Base-by-base conservation (phyloP, 2,329 filamentous ascomycete species). In the Clathrospora elynae region DNA sequence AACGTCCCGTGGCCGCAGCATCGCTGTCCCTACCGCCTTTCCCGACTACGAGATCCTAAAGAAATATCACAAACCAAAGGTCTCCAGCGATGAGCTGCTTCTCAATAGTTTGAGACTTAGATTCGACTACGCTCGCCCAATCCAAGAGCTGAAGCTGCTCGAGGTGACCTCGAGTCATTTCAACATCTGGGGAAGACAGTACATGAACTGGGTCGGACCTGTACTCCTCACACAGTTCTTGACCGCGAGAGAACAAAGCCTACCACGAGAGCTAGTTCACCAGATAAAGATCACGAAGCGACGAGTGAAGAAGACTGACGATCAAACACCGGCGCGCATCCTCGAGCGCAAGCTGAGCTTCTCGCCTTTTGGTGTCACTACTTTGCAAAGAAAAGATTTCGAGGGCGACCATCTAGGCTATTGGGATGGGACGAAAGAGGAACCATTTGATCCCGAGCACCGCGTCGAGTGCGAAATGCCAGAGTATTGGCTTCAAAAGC, bases 151-250 rank as follows among this genome's bases (percentile, higher is more conserved):
- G 0, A 62, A 67, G 19, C 59, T 75, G 1, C 59, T 73, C 0
- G 42, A 57, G 3, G 50, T 71, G 2, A 61, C 72, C 4, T 63
- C 62, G 4, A 44, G 59, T 4, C 46, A 51, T 2, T 73, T 74
- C 53, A 71, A 75, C 28, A 67, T 74, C 10, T 62, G 55, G 47
- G 70, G 68, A 1, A 62, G 57, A 26, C 46, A 52, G 2, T 75
- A 71, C 26, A 55, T 74, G 49, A 68, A 70, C 17, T 67, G 71
- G 47, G 47, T 75, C 10, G 62, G 55, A 0, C 68, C 71, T 1
- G 46, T 73, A 0, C 57, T 74, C 4, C 58, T 75, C 10, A 59
- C 60, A 2, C 56, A 55, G 12, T 48, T 59, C 5, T 43, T 67
- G 2, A 31, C 45, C 1, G 42, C 38, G 3, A 50, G 33, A 26